A percentile compares a stretch with the other conserved stretches of the same genome.
Evolutionary conservation across 257 asterid genomes (phyloP).

Genomic region (Nicotiana attenuata): DNA sequence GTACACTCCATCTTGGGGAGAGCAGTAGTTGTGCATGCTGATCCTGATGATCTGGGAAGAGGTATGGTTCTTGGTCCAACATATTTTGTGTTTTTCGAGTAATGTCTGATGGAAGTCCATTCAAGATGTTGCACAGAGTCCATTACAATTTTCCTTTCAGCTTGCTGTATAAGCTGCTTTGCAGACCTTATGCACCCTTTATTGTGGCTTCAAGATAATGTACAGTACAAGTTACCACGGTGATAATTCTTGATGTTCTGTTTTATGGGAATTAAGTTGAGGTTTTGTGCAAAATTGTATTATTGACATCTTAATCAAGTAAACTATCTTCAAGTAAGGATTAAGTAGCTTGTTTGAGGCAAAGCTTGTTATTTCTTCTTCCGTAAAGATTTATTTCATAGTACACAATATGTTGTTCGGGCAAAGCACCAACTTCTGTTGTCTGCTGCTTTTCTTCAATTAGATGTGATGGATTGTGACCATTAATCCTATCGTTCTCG

Average conservation of each 20-base stretch:
- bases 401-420: background rate
- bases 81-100: background rate
- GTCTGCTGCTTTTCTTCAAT: background rate
- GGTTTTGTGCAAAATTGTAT: too few species aligned
- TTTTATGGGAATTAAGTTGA: background rate
- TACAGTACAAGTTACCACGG: background rate
- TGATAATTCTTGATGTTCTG: background rate
- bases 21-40: conserved; percentile 95
- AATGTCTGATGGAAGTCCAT: background rate
- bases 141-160: background rate
- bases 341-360: background rate
- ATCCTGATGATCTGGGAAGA: conserved; percentile 90
- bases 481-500: background rate
- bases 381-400: background rate
- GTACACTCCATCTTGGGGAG: conserved; percentile 80
- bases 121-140: background rate
- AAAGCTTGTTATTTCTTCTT: background rate
- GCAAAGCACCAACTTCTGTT: background rate
- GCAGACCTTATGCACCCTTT: background rate
- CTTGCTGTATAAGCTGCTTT: background rate
- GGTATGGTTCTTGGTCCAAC: conserved; percentile 30
- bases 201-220: background rate
- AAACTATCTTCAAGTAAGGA: background rate
- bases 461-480: background rate
- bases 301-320: background rate